Evolutionary conservation across 2,329 filamentous ascomycete species (phyloP), one percentile per base, ranked within the genome.

Genomic region (Cladosporium phlei): DNA sequence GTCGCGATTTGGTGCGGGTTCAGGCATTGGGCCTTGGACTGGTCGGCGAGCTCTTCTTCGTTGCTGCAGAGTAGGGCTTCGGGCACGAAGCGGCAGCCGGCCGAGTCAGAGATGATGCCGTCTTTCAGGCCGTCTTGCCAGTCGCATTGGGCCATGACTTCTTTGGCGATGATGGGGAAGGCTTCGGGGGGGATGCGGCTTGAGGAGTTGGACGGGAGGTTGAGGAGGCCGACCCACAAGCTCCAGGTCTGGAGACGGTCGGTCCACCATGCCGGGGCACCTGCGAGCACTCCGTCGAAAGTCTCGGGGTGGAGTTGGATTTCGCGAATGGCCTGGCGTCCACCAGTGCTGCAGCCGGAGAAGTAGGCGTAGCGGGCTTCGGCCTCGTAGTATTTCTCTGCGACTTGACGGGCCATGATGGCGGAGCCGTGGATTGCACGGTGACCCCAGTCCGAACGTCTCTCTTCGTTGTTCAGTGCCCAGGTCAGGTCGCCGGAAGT

Each of bases 271-370:
- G 75, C 69, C 8, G 71, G 65, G 4, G 70, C 75, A 7, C 76
- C 76, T 11, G 76, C 72, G 1, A 81, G 56, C 8, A 77, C 68
- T 16, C 78, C 78, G 52, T 81, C 76, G 47, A 81, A 80, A 50
- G 80, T 77, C 0, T 73, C 65, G 0, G 79, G 77, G 50, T 72
- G 80, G 11, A 64, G 56, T 52, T 82, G 71, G 0, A 75, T 71
- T 5, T 72, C 70, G 44, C 75, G 76, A 25, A 79, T 64, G 3
- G 77, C 79, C 64, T 82, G 76, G 0, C 79, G 45, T 1, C 80
- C 79, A 5, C 80, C 80, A 0, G 76, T 74, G 0, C 77, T 81
- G 55, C 79, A 82, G 6, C 79, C 79, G 2, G 74, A 56, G 50
- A 74, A 82, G 60, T 82, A 82, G 5, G 69, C 72, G 43, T 71